Percentiles rank a stretch among this genome's conserved stretches.
phyloP scores from a whole-genome alignment of 2,329 filamentous ascomycete genomes.

The Emmonsia crescens region DNA sequence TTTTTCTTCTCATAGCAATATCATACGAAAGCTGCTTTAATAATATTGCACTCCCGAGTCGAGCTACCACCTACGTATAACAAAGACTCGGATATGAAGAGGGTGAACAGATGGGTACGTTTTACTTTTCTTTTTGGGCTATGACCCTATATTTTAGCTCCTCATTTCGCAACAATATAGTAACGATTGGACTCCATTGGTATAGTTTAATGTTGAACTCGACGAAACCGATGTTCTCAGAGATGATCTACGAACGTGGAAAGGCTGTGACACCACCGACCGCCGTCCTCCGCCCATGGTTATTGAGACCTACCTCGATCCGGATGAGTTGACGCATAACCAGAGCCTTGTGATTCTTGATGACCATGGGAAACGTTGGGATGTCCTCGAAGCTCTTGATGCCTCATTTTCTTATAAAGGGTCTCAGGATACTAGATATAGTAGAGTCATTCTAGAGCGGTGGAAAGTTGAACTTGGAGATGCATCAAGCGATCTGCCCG shows the following conservation, averaged over 20 bases:
- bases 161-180: neutral
- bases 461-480: conserved; percentile 79
- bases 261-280: conserved; percentile 62
- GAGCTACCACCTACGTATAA: conserved; percentile 50
- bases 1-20: conserved; percentile 57
- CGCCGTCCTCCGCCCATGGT: conserved; percentile 72
- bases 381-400: conserved; percentile 74
- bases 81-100: conserved; percentile 48
- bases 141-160: too few relatives aligned
- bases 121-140: neutral
- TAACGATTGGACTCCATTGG: neutral
- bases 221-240: conserved; percentile 83
- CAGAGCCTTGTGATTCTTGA: conserved; percentile 83
- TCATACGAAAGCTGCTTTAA: conserved; percentile 73
- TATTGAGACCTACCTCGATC: conserved; percentile 83
- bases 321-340: conserved; percentile 64
- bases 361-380: conserved; percentile 83
- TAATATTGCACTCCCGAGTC: conserved; percentile 72
- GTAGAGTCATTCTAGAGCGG: conserved; percentile 76
- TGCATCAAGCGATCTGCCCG: conserved; percentile 42
- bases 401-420: conserved; percentile 20
- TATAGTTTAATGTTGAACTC: conserved; percentile 85
- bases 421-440: conserved; percentile 33
- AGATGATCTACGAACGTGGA: conserved; percentile 75
- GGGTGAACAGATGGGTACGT: conserved; percentile 79